Evolutionary conservation across 2,329 filamentous ascomycete species (phyloP).

Genomic region (Neurospora crassa): DNA sequence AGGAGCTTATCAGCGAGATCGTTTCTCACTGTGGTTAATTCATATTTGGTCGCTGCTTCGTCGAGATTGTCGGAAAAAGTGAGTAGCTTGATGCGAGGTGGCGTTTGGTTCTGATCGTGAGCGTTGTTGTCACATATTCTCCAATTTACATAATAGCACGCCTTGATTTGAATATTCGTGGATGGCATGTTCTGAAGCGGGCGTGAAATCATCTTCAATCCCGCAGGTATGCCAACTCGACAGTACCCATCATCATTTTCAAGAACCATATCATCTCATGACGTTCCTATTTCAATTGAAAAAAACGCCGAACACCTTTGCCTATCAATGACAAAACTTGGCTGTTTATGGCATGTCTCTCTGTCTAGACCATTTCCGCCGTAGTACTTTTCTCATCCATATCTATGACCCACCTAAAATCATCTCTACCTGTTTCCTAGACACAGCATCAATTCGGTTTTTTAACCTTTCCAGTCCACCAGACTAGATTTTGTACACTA

Average conservation of each 20-base stretch:
- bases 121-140: neutral
- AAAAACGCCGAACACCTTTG: neutral
- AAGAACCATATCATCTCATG: neutral
- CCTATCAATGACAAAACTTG: neutral
- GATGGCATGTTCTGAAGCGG: neutral
- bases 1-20: slow-evolving; percentile 81
- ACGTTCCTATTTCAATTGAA: neutral
- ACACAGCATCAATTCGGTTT: neutral
- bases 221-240: neutral
- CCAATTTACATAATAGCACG: neutral
- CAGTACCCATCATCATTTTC: neutral
- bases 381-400: neutral
- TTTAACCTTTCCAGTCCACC: neutral
- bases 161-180: neutral
- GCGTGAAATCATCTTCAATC: neutral
- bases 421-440: neutral
- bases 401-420: slow-evolving; percentile 1
- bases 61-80: neutral
- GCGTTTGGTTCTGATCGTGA: neutral
- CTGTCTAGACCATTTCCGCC: neutral
- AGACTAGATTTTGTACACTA: slow-evolving; percentile 59
- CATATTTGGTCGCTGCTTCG: neutral
- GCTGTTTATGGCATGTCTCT: neutral
- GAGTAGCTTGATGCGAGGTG: neutral
- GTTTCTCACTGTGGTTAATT: slow-evolving; percentile 79